Evolutionary conservation across 371 early-diverging fungal species (phyloP).

Genomic region (Conidiobolus incongruus): DNA sequence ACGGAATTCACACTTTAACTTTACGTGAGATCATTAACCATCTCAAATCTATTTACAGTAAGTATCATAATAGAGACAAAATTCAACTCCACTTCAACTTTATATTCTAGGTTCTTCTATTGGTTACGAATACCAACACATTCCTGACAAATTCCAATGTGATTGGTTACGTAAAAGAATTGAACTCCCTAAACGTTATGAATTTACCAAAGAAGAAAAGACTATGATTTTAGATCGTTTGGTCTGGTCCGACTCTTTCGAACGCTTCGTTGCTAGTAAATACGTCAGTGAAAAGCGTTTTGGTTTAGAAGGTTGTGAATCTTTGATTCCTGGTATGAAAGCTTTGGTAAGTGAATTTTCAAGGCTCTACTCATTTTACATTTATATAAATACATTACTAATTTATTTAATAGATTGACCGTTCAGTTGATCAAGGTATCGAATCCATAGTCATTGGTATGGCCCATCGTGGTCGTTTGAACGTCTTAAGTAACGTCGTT

Average conservation of each 20-base stretch:
- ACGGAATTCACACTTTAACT: constrained; percentile 35
- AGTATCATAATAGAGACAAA: constrained; percentile 8
- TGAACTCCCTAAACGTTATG: constrained; percentile 71
- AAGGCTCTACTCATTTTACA: too few relatives aligned
- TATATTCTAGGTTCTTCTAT: constrained; percentile 44
- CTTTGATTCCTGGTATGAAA: constrained; percentile 94
- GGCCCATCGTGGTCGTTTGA: constrained; percentile 96
- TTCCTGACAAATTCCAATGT: constrained; percentile 82
- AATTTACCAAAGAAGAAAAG: constrained; percentile 72
- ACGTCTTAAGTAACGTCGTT: constrained; percentile 93
- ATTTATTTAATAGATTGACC: constrained; percentile 45
- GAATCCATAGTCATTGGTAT: constrained; percentile 90
- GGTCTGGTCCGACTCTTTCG: constrained; percentile 91
- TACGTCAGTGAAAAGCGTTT: constrained; percentile 93
- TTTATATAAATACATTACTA: background rate
- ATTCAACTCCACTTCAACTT: too few relatives aligned
- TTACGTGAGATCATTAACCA: constrained; percentile 71
- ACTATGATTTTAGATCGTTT: constrained; percentile 77
- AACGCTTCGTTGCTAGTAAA: constrained; percentile 85
- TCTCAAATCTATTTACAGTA: constrained; percentile 72
- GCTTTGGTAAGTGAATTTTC: constrained; percentile 36
- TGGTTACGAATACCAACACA: constrained; percentile 94
- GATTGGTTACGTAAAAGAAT: constrained; percentile 89
- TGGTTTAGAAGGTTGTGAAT: constrained; percentile 93
- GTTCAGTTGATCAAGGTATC: constrained; percentile 79